phyloP scores from a whole-genome alignment of 2,329 filamentous ascomycete genomes.

The Dissoconium aciculare region DNA sequence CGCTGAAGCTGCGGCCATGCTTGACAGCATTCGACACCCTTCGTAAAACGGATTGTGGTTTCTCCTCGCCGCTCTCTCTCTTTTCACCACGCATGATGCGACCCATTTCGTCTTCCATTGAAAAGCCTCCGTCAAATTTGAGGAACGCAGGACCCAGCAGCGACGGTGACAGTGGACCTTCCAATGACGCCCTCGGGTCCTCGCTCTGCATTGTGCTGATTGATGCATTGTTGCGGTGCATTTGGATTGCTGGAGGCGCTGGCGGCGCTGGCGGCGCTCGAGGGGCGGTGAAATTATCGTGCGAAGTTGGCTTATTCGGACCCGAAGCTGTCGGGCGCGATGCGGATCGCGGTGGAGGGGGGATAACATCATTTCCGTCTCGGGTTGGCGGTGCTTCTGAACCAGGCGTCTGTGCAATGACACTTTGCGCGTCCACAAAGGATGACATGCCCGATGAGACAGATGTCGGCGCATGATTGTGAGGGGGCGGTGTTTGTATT shows the following conservation, averaged over 20 bases:
- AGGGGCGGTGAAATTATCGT: slow-evolving; percentile 32
- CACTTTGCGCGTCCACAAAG: slow-evolving; percentile 24
- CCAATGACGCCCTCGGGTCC: slow-evolving; percentile 12
- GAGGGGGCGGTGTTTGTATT: slow-evolving; percentile 7
- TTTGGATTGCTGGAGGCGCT: slow-evolving; percentile 10
- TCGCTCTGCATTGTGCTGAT: slow-evolving; percentile 31
- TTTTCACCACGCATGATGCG: slow-evolving; percentile 64
- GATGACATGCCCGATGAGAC: slow-evolving; percentile 22
- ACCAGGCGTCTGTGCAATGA: slow-evolving; percentile 16
- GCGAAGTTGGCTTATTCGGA: slow-evolving; percentile 27
- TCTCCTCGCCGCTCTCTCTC: slow-evolving; percentile 3
- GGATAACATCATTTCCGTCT: slow-evolving; percentile 27
- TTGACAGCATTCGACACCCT: slow-evolving; percentile 87
- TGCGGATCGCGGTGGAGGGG: slow-evolving; percentile 33
- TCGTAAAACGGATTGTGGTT: slow-evolving; percentile 59
- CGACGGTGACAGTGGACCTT: slow-evolving; percentile 18
- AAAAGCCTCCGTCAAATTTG: slow-evolving; percentile 63
- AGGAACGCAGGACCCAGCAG: slow-evolving; percentile 25
- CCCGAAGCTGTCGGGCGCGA: slow-evolving; percentile 29
- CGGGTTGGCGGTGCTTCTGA: slow-evolving; percentile 15
- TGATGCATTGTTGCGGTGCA: slow-evolving; percentile 28
- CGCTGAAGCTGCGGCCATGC: slow-evolving; percentile 78
- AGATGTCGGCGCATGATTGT: slow-evolving; percentile 16
- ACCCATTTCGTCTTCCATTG: slow-evolving; percentile 89
- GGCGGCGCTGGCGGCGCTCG: slow-evolving; percentile 31